Percentiles rank a stretch among this genome's conserved stretches.
These are phyloP conservation scores for Brassica juncea DNA, from an alignment of 345 rosid genomes.

Conservation along the genomic window DNA sequence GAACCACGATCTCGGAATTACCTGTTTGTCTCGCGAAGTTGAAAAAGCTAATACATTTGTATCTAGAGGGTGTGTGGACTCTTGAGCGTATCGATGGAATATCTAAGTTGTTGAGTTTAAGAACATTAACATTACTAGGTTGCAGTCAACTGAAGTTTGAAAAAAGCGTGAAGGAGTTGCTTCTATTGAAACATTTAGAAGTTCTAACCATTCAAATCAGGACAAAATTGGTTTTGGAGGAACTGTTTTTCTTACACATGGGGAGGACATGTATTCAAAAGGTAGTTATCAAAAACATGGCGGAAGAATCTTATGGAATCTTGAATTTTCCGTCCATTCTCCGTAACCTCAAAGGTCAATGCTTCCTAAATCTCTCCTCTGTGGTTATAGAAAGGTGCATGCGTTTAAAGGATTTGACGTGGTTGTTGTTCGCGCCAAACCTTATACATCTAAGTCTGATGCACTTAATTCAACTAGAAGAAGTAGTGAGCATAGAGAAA, in stretches of 20 bases:
- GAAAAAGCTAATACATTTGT: neutral
- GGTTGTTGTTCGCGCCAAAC: neutral
- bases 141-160: neutral
- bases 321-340: neutral
- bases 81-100: neutral
- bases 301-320: too few species aligned
- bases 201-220: neutral
- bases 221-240: neutral
- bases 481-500: neutral
- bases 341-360: neutral
- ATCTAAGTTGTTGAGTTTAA: neutral
- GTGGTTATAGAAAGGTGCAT: neutral
- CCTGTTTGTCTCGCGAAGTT: neutral
- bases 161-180: neutral
- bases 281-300: neutral
- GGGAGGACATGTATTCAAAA: neutral
- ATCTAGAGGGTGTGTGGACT: neutral
- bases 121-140: neutral
- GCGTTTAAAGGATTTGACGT: slow-evolving; percentile 3
- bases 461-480: neutral
- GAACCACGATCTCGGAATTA: neutral
- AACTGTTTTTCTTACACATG: neutral
- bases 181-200: neutral
- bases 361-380: neutral
- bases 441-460: neutral